Conservation (phyloP, 192 early-diverging fungal species). For the Phlyctochytrium planicorne region DNA sequence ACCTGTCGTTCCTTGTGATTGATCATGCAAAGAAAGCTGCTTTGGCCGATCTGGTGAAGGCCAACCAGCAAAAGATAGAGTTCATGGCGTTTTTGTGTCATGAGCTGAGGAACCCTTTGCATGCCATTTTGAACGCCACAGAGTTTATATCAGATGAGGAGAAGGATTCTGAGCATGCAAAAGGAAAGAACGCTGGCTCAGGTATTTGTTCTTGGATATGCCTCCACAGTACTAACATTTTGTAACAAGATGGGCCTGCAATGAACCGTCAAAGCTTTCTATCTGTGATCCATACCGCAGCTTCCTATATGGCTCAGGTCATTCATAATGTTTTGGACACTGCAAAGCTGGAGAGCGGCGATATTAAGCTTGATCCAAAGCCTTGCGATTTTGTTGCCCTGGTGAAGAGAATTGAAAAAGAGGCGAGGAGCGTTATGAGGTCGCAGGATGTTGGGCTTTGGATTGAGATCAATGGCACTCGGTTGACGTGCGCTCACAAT, state of each 20-base stretch:
- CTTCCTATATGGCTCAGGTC: conserved; percentile 18
- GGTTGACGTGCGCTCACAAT: too few species aligned
- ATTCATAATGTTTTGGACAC: conserved; percentile 23
- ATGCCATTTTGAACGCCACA: conserved; percentile 14
- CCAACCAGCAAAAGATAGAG: not conserved
- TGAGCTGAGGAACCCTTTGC: conserved; percentile 24
- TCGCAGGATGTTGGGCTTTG: too few species aligned
- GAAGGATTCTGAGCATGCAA: too few species aligned
- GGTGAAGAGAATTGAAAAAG: not conserved
- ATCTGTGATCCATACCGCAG: conserved; percentile 9
- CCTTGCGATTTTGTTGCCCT: not conserved
- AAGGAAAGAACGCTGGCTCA: too few species aligned
- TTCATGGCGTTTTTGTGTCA: conserved; percentile 29
- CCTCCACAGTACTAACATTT: too few species aligned
- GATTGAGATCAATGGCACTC: not conserved
- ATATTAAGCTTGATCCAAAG: conserved; percentile 3
- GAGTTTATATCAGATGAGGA: conserved; percentile 5
- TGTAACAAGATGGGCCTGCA: too few species aligned
- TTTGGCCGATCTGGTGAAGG: not conserved
- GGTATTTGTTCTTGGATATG: too few species aligned
- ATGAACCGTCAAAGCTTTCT: too few species aligned
- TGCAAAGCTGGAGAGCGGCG: conserved; percentile 9
- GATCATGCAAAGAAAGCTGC: not conserved
- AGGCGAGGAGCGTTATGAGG: too few species aligned
- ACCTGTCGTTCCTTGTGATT: conserved; percentile 4